phyloP scores from a whole-genome alignment of 805 yeast genomes.

The Saccharomycopsis microspora region DNA sequence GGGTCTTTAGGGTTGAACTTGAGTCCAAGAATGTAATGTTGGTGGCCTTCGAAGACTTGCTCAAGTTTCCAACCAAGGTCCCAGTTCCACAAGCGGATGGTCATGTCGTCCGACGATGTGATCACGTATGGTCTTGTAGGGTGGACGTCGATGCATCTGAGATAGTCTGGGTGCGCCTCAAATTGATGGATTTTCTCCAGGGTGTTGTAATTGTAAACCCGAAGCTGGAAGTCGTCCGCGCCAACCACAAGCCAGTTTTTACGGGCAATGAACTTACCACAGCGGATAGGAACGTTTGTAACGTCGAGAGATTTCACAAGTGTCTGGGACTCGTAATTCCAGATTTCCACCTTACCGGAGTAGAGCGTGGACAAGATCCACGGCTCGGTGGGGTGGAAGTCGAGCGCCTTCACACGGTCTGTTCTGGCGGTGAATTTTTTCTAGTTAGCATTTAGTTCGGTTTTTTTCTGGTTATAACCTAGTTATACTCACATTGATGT shows the following conservation, averaged over 20 bases:
- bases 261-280: constrained; percentile 90
- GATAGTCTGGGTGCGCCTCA: constrained; percentile 97
- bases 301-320: constrained; percentile 86
- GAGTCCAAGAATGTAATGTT: constrained; percentile 87
- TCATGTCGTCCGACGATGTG: constrained; percentile 85
- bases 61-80: constrained; percentile 84
- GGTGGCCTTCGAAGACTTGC: constrained; percentile 91
- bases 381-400: constrained; percentile 96
- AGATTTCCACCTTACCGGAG: constrained; percentile 83
- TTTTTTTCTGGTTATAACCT: not conserved
- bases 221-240: constrained; percentile 86
- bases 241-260: constrained; percentile 97
- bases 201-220: constrained; percentile 91
- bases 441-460: constrained; percentile 22
- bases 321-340: constrained; percentile 83
- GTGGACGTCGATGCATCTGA: constrained; percentile 87
- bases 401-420: constrained; percentile 95
- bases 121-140: constrained; percentile 84
- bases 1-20: constrained; percentile 97
- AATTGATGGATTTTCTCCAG: constrained; percentile 91
- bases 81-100: constrained; percentile 96
- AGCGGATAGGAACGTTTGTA: constrained; percentile 91
- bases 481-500: not conserved
- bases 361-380: constrained; percentile 90
- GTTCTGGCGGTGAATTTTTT: constrained; percentile 84